Evolutionary conservation across 768 basidiomycete genomes (phyloP).

Genomic region (Lactarius hengduanensis): DNA sequence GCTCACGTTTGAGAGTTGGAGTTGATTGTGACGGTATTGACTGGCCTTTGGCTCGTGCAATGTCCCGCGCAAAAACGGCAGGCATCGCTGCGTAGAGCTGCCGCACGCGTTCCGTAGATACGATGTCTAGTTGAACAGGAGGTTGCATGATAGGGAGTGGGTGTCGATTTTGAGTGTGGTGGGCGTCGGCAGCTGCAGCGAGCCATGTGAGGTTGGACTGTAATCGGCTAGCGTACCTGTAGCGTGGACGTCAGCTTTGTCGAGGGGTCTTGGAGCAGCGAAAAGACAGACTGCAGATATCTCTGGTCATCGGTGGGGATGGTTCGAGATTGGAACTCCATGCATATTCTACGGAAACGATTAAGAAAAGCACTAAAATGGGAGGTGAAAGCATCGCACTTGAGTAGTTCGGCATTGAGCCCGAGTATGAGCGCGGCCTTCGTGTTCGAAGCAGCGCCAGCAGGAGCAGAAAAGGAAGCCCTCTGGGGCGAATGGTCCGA

Average conservation of each 20-base stretch:
- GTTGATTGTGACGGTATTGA: slow-evolving; percentile 28
- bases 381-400: slow-evolving; percentile 42
- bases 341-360: slow-evolving; percentile 47
- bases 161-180: slow-evolving; percentile 30
- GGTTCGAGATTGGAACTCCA: slow-evolving; percentile 58
- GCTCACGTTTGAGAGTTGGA: slow-evolving; percentile 58
- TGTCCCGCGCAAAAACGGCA: slow-evolving; percentile 53
- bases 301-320: slow-evolving; percentile 47
- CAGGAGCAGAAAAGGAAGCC: slow-evolving; percentile 23
- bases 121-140: slow-evolving; percentile 50
- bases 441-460: slow-evolving; percentile 33
- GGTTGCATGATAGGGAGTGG: slow-evolving; percentile 58
- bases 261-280: slow-evolving; percentile 13
- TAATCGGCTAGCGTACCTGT: slow-evolving; percentile 58
- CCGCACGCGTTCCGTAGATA: slow-evolving; percentile 56
- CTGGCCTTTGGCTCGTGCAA: slow-evolving; percentile 35
- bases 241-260: slow-evolving; percentile 26
- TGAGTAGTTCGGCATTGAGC: slow-evolving; percentile 66
- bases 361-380: not conserved
- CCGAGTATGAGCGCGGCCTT: slow-evolving; percentile 64
- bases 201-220: slow-evolving; percentile 73
- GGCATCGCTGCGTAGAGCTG: slow-evolving; percentile 64
- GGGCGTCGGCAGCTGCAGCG: slow-evolving; percentile 63
- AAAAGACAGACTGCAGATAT: slow-evolving; percentile 54
- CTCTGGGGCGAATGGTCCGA: slow-evolving; percentile 21